Evolutionary conservation across 257 asterid species (phyloP).

Genomic region (Primulina tabacum): DNA sequence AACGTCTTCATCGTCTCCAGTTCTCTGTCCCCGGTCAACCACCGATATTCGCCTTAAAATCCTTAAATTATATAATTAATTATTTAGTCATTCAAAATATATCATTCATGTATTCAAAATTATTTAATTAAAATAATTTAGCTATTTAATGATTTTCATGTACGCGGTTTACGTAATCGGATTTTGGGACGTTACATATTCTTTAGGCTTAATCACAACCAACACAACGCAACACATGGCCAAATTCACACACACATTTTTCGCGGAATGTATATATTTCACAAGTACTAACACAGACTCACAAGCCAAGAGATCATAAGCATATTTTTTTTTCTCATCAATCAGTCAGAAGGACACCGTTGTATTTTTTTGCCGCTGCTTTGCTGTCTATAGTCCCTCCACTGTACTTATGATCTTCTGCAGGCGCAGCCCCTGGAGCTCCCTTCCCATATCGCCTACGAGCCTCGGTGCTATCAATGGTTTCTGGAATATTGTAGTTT

Average conservation of each 20-base stretch:
- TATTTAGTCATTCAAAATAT: too few species aligned
- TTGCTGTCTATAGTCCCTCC: conserved; percentile 25
- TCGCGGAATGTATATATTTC: background rate
- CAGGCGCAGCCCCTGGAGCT: background rate
- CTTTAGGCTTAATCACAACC: background rate
- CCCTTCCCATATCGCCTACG: conserved; percentile 20
- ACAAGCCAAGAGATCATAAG: background rate
- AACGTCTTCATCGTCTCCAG: too few species aligned
- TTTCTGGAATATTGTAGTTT: conserved; percentile 2
- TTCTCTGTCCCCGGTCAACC: too few species aligned
- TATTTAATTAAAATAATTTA: too few species aligned
- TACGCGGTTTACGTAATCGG: too few species aligned
- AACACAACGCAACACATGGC: background rate
- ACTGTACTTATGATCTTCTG: background rate
- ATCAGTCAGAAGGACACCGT: conserved; percentile 30
- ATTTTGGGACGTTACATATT: too few species aligned
- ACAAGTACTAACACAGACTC: background rate
- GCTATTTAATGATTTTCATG: too few species aligned
- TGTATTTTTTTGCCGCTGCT: conserved; percentile 34
- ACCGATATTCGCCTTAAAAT: too few species aligned
- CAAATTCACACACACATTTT: background rate
- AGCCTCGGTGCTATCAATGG: conserved; percentile 25
- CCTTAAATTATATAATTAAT: too few species aligned
- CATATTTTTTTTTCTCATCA: background rate
- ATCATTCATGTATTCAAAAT: too few species aligned